phyloP scores from a whole-genome alignment of 2,329 filamentous ascomycete genomes.

The Phyllosticta citrichinensis region DNA sequence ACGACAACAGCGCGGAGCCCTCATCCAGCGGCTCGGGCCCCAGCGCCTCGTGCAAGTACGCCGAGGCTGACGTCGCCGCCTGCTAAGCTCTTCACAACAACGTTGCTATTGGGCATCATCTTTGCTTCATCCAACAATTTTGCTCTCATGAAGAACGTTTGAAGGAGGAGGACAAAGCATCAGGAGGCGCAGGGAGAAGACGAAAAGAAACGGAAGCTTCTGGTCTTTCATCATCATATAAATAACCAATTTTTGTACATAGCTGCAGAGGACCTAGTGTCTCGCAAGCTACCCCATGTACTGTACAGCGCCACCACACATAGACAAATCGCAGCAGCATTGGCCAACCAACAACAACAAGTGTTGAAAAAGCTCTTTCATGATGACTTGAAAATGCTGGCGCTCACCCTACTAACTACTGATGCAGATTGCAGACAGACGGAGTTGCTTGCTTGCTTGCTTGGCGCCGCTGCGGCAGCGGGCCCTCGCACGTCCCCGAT shows the following conservation, averaged over 20 bases:
- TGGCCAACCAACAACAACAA: not conserved
- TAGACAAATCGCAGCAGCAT: not conserved
- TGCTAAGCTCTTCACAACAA: conserved; percentile 2
- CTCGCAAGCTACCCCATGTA: not conserved
- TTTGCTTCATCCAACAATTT: not conserved
- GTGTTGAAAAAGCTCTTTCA: not conserved
- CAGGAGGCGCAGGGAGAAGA: not conserved
- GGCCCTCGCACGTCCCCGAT: no score
- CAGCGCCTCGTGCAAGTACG: conserved; percentile 9
- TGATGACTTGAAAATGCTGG: no score
- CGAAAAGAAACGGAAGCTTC: not conserved
- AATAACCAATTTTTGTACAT: not conserved
- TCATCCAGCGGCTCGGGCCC: conserved; percentile 16
- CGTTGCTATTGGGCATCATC: not conserved
- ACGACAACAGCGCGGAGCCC: conserved; percentile 19
- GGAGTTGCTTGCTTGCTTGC: no score
- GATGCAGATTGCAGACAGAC: no score
- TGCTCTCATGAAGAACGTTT: not conserved
- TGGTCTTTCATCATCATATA: not conserved
- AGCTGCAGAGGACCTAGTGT: not conserved
- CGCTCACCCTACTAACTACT: no score
- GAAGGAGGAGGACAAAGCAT: not conserved
- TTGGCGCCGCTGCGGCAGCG: no score
- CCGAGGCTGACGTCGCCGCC: not conserved
- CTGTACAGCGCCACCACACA: not conserved